These are phyloP conservation scores for Linnemannia schmuckeri DNA, from an alignment of 192 early-diverging fungal genomes.

Conservation along the genomic window DNA sequence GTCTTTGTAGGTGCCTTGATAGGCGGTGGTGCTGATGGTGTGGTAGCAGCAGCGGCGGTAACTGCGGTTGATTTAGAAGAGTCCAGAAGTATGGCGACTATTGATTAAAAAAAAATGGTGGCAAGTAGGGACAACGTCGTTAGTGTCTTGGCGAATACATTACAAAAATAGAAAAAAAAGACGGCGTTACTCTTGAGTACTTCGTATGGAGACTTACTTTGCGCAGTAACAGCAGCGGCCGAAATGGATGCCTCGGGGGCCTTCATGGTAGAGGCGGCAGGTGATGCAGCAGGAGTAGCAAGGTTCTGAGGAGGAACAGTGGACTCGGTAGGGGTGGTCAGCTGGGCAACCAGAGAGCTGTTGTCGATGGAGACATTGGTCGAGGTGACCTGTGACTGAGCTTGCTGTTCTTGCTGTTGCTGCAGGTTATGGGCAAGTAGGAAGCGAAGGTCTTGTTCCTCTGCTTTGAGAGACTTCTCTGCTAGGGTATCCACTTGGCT, in stretches of 20 bases:
- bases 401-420: constrained; percentile 7
- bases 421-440: constrained; percentile 5
- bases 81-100: constrained; percentile 30
- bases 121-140: background rate
- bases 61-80: constrained; percentile 20
- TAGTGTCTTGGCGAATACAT: background rate
- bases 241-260: background rate
- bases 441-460: background rate
- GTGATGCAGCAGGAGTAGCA: background rate
- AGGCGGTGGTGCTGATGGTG: background rate
- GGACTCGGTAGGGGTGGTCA: background rate
- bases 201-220: background rate
- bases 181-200: background rate
- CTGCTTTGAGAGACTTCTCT: background rate
- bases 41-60: background rate
- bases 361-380: background rate
- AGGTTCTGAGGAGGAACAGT: background rate
- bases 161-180: background rate
- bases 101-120: background rate
- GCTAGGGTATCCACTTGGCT: background rate
- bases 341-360: background rate
- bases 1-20: background rate
- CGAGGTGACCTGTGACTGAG: background rate
- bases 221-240: constrained; percentile 8
- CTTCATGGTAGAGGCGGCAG: constrained; percentile 7